phyloP scores from a whole-genome alignment of 371 early-diverging fungal species.

The Capillidium rhysosporum region DNA sequence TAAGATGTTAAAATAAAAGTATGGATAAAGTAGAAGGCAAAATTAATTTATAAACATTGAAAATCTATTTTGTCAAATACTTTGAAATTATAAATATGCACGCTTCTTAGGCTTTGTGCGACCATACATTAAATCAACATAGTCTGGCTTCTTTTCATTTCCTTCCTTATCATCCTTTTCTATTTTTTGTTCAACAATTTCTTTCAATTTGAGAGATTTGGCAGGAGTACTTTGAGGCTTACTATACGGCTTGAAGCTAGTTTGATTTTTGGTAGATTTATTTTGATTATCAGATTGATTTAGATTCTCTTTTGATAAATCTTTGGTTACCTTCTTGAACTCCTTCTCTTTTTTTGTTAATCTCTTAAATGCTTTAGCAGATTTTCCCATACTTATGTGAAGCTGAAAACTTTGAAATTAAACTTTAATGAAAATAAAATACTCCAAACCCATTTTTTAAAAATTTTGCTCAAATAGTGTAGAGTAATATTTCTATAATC shows the following conservation, averaged over 20 bases:
- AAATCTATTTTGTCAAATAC: too few relatives aligned
- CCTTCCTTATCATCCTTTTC: not conserved
- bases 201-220: not conserved
- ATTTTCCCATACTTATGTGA: conserved; percentile 5
- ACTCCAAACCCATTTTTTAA: too few relatives aligned
- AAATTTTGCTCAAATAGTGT: too few relatives aligned
- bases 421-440: too few relatives aligned
- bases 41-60: too few relatives aligned
- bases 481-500: too few relatives aligned
- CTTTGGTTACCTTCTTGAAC: not conserved
- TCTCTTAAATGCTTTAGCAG: conserved; percentile 3
- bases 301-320: not conserved
- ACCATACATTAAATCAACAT: conserved; percentile 6
- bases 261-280: not conserved
- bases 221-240: not conserved
- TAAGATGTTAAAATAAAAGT: too few relatives aligned
- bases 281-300: not conserved
- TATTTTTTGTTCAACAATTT: not conserved
- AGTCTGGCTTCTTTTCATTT: not conserved
- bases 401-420: not conserved
- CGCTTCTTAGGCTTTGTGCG: conserved; percentile 3
- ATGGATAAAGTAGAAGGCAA: too few relatives aligned
- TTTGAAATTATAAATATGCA: too few relatives aligned
- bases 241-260: too few relatives aligned
- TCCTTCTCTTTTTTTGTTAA: conserved; percentile 1